Conservation (phyloP, 441 rosid genomes). For the Croton setiger region DNA sequence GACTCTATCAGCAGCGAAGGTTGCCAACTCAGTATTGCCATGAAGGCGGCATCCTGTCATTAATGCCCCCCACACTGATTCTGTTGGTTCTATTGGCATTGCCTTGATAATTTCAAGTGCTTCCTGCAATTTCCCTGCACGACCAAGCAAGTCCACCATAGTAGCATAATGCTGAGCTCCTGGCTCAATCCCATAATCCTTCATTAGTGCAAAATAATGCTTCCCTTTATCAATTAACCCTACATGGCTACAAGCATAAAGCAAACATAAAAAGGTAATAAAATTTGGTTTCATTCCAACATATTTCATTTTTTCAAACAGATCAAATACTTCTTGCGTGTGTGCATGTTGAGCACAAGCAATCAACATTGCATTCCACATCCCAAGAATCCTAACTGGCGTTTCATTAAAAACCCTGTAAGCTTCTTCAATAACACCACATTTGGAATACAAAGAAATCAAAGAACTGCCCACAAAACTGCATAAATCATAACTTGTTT, state of each 20-base stretch:
- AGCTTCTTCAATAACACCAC: slow-evolving; percentile 71
- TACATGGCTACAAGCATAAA: slow-evolving; percentile 83
- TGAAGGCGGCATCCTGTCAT: slow-evolving; percentile 76
- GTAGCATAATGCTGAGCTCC: slow-evolving; percentile 74
- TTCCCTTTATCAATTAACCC: slow-evolving; percentile 64
- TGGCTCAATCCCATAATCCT: slow-evolving; percentile 57
- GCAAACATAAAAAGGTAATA: slow-evolving; percentile 66
- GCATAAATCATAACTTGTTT: slow-evolving; percentile 60
- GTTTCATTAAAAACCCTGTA: slow-evolving; percentile 51
- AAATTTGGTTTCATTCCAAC: slow-evolving; percentile 66
- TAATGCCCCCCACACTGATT: slow-evolving; percentile 86
- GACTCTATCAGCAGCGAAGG: slow-evolving; percentile 69
- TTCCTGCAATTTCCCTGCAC: slow-evolving; percentile 74
- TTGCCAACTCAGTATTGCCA: slow-evolving; percentile 65
- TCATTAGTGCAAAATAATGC: slow-evolving; percentile 62
- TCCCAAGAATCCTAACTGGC: slow-evolving; percentile 55
- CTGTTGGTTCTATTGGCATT: slow-evolving; percentile 76
- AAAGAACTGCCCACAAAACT: slow-evolving; percentile 75
- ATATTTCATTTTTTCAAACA: slow-evolving; percentile 55
- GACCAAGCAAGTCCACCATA: slow-evolving; percentile 76
- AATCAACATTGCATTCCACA: slow-evolving; percentile 86
- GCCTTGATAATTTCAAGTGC: slow-evolving; percentile 47
- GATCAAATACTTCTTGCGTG: slow-evolving; percentile 37
- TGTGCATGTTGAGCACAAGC: slow-evolving; percentile 80
- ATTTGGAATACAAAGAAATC: slow-evolving; percentile 71